Percentiles rank a stretch among this genome's conserved stretches.
These are phyloP conservation scores for Huntiella moniliformis DNA, from an alignment of 2,329 filamentous ascomycete genomes.

Conservation along the genomic window DNA sequence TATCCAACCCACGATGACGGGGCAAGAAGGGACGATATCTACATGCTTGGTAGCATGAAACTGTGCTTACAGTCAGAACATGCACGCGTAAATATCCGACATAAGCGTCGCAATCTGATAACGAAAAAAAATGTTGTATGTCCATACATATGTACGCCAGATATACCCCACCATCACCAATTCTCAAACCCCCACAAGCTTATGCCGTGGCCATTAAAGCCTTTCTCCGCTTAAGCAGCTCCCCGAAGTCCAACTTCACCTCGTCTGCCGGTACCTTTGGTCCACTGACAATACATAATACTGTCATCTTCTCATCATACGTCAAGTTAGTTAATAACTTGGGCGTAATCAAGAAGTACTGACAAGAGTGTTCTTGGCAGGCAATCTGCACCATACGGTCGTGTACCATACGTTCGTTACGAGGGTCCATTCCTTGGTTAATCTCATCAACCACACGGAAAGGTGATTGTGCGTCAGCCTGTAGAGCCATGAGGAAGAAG, in stretches of 20 bases:
- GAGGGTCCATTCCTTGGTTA: constrained; percentile 98
- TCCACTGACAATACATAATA: constrained; percentile 84
- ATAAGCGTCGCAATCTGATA: too few relatives aligned
- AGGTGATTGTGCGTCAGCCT: constrained; percentile 79
- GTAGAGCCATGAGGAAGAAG: constrained; percentile 96
- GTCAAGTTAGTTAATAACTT: constrained; percentile 73
- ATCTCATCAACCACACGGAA: constrained; percentile 99
- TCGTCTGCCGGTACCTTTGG: constrained; percentile 46
- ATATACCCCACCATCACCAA: too few relatives aligned
- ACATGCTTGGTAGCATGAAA: too few relatives aligned
- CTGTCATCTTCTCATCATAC: constrained; percentile 80
- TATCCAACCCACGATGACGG: too few relatives aligned
- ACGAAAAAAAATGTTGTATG: too few relatives aligned
- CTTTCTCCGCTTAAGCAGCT: constrained; percentile 27
- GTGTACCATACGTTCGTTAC: constrained; percentile 96
- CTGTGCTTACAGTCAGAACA: too few relatives aligned
- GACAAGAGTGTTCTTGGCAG: constrained; percentile 58
- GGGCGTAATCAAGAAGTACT: constrained; percentile 95
- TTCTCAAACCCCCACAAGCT: too few relatives aligned
- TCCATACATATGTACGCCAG: too few relatives aligned
- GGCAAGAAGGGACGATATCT: too few relatives aligned
- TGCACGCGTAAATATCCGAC: too few relatives aligned
- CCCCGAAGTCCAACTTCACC: constrained; percentile 29
- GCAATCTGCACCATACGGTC: constrained; percentile 97
- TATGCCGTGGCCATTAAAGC: constrained; percentile 18